phyloP scores from a whole-genome alignment of 352 stramenopile genomes.

The Discostella stelligera region DNA sequence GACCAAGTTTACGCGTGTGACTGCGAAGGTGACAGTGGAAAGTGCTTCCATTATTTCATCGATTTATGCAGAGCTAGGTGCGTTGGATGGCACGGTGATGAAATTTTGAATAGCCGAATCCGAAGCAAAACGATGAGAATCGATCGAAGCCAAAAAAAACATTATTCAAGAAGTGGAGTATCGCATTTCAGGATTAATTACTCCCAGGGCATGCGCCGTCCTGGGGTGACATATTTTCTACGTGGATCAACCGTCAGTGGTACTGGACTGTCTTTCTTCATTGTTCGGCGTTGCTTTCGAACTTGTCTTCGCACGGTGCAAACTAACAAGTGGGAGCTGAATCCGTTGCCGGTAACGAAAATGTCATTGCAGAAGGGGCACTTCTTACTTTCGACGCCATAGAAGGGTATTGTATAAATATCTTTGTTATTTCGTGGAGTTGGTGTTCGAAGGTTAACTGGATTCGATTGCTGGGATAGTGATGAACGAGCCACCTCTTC shows the following conservation, averaged over 20 bases:
- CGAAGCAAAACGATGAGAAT: not conserved
- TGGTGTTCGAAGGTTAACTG: not conserved
- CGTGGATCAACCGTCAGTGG: not conserved
- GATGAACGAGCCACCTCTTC: not conserved
- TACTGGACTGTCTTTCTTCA: constrained; percentile 11
- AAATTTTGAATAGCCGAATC: constrained; percentile 28
- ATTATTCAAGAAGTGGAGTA: not conserved
- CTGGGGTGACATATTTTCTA: constrained; percentile 20
- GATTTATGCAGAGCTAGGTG: constrained; percentile 60
- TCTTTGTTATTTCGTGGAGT: constrained; percentile 1
- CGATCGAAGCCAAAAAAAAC: not conserved
- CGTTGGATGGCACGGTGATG: constrained; percentile 59
- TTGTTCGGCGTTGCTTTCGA: constrained; percentile 21
- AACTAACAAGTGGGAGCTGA: constrained; percentile 28
- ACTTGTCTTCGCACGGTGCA: constrained; percentile 15
- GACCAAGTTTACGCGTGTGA: constrained; percentile 68
- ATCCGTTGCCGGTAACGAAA: constrained; percentile 24
- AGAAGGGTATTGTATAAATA: not conserved
- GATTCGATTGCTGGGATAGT: not conserved
- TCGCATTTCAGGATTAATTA: not conserved
- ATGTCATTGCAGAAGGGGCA: constrained; percentile 41
- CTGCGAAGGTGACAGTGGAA: constrained; percentile 57
- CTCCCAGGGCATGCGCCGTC: constrained; percentile 38
- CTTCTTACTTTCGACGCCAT: constrained; percentile 27
- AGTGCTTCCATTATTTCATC: constrained; percentile 59